Base-by-base conservation (phyloP, 2,329 filamentous ascomycete species). In the Aciculosporium take region DNA sequence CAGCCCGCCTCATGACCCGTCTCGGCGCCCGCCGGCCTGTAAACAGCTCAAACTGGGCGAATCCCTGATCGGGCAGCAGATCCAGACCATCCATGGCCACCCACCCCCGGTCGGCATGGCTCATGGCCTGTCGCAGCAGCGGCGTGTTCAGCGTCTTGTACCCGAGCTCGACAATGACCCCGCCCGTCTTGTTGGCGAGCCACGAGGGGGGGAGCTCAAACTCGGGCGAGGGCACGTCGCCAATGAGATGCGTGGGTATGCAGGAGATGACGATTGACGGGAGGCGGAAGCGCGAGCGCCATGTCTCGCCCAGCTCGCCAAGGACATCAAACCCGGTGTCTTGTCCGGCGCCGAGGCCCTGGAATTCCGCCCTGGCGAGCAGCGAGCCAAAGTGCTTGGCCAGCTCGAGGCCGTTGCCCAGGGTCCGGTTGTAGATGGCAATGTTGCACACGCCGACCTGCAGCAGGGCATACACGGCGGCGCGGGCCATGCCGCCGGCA, bases 31-130 rank as follows among this genome's bases (percentile, higher is more conserved):
- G 46, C 7, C 57, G 68, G 0, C 82, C 83, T 0, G 83, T 87
- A 55, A 88, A 85, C 2, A 88, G 60, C 58, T 89, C 84, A 53
- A 88, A 89, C 51, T 88, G 83, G 1, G 83, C 82, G 58, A 84
- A 84, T 0, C 80, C 84, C 54, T 88, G 83, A 55, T 88, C 84
- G 0, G 81, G 81, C 12, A 89, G 59, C 36, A 87, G 68, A 50
- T 88, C 82, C 10, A 88, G 63, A 0, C 83, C 83, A 51, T 87
- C 81, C 58, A 87, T 74, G 15, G 82, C 69, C 0, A 86, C 78
- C 82, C 82, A 88, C 31, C 82, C 70, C 48, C 70, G 64, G 42
- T 75, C 63, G 17, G 74, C 66, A 56, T 74, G 60, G 40, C 66
- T 62, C 15, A 77, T 70, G 41, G 84, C 76, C 51, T 88, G 83